Percentiles rank a stretch among this genome's conserved stretches.
Evolutionary conservation across 257 asterid species (phyloP).

Genomic region (Solanum tacnaense): DNA sequence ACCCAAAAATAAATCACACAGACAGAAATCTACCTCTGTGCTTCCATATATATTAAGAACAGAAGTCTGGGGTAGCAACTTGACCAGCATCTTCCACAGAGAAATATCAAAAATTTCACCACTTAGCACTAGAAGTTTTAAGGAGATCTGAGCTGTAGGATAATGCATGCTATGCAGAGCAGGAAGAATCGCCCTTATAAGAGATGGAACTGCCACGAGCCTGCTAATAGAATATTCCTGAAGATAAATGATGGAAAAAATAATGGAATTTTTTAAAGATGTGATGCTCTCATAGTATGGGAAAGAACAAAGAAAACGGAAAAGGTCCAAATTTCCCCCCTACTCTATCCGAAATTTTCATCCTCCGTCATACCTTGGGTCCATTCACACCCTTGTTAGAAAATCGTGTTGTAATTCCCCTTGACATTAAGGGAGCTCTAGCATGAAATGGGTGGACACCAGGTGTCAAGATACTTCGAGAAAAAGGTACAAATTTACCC

Average conservation of each 20-base stretch:
- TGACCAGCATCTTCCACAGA: slow-evolving; percentile 52
- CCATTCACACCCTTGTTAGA: not conserved
- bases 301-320: not conserved
- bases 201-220: slow-evolving; percentile 83
- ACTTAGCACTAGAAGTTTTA: slow-evolving; percentile 67
- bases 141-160: slow-evolving; percentile 28
- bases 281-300: not conserved
- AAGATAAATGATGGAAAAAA: slow-evolving; percentile 5
- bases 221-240: slow-evolving; percentile 77
- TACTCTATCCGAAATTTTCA: not conserved
- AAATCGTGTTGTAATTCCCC: not conserved
- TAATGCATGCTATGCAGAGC: slow-evolving; percentile 34
- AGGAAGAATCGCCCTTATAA: slow-evolving; percentile 64
- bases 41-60: slow-evolving; percentile 88
- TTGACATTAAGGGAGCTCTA: not conserved
- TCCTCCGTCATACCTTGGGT: not conserved
- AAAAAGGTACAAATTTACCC: not conserved
- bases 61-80: slow-evolving; percentile 58
- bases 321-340: not conserved
- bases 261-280: not conserved
- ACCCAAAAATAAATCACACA: not conserved
- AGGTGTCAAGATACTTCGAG: not conserved
- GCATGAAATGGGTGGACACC: not conserved
- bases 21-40: slow-evolving; percentile 59
- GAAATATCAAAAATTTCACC: slow-evolving; percentile 70